Percentiles rank a stretch among this genome's conserved stretches.
These are phyloP conservation scores for Diaporthe sp. DNA, from an alignment of 2,329 filamentous ascomycete genomes.

Conservation along the genomic window DNA sequence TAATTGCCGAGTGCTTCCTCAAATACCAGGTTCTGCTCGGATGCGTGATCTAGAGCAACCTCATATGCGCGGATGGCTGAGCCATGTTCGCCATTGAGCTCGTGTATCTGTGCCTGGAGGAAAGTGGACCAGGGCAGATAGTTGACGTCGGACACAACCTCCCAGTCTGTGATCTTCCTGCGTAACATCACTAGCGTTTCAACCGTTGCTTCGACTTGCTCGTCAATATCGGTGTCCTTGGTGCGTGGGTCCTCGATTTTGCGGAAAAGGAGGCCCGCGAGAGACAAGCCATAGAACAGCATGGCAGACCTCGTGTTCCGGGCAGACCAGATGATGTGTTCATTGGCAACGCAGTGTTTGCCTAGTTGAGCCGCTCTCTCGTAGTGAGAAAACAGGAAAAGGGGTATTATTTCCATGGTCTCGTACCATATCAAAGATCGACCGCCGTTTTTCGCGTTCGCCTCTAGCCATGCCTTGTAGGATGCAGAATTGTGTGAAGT, in stretches of 20 bases:
- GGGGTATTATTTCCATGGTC: conserved; percentile 69
- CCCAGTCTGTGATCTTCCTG: conserved; percentile 72
- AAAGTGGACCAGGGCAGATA: conserved; percentile 77
- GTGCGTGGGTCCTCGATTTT: conserved; percentile 60
- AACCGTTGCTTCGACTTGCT: conserved; percentile 60
- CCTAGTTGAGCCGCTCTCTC: conserved; percentile 68
- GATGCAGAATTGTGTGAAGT: conserved; percentile 62
- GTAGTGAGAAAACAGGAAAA: conserved; percentile 73
- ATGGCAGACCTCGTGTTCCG: conserved; percentile 67
- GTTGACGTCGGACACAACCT: conserved; percentile 74
- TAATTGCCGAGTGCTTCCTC: conserved; percentile 81
- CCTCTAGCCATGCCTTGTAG: conserved; percentile 70
- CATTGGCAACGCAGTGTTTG: conserved; percentile 56
- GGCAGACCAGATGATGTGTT: conserved; percentile 66
- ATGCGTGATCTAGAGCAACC: conserved; percentile 76
- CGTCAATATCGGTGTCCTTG: conserved; percentile 53
- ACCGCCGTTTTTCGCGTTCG: conserved; percentile 66
- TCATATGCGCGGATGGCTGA: conserved; percentile 74
- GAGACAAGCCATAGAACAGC: conserved; percentile 69
- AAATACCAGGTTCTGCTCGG: conserved; percentile 72
- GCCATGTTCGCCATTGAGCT: conserved; percentile 68
- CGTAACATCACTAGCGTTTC: conserved; percentile 64
- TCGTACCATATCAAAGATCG: conserved; percentile 76
- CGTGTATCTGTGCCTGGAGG: conserved; percentile 75
- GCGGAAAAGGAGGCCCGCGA: conserved; percentile 62